Conservation (phyloP, 805 yeast species). For the Scheffersomyces stipitis region DNA sequence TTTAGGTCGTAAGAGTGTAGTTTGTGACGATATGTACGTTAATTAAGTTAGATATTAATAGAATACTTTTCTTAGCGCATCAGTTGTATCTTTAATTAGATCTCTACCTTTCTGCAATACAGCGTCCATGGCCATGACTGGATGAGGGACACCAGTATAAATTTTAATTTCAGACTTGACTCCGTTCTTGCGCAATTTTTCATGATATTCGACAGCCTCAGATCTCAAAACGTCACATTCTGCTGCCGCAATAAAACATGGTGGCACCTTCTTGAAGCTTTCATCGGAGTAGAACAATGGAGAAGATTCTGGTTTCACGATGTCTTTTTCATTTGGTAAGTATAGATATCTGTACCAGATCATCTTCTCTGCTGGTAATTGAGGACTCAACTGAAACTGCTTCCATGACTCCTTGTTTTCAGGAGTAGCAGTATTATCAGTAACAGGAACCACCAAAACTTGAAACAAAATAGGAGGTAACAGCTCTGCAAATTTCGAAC, state of each 20-base stretch:
- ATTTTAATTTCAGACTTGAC: slow-evolving; percentile 29
- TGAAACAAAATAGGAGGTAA: slow-evolving; percentile 40
- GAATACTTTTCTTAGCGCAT: slow-evolving; percentile 30
- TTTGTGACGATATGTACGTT: slow-evolving; percentile 53
- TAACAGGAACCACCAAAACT: slow-evolving; percentile 44
- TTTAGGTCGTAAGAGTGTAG: slow-evolving; percentile 46
- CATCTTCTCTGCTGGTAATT: slow-evolving; percentile 46
- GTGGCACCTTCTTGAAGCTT: slow-evolving; percentile 39
- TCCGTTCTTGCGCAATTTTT: slow-evolving; percentile 38
- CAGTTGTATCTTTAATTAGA: slow-evolving; percentile 29
- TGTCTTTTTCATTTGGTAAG: slow-evolving; percentile 31
- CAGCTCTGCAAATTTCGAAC: slow-evolving; percentile 15
- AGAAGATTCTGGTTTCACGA: slow-evolving; percentile 35
- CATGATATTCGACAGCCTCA: slow-evolving; percentile 45
- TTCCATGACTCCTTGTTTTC: slow-evolving; percentile 37
- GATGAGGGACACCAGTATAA: slow-evolving; percentile 47
- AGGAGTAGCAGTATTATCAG: slow-evolving; percentile 41
- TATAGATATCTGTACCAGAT: slow-evolving; percentile 44
- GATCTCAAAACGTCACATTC: slow-evolving; percentile 46
- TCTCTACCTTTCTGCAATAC: slow-evolving; percentile 33
- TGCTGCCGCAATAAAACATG: slow-evolving; percentile 42
- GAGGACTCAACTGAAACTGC: slow-evolving; percentile 40
- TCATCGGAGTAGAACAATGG: slow-evolving; percentile 42
- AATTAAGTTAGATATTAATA: slow-evolving; percentile 2
- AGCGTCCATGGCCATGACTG: slow-evolving; percentile 50